Evolutionary conservation across 2,329 filamentous ascomycete species (phyloP), one percentile per base, ranked within the genome.

Genomic region (Fusarium neocosmosporiellum): DNA sequence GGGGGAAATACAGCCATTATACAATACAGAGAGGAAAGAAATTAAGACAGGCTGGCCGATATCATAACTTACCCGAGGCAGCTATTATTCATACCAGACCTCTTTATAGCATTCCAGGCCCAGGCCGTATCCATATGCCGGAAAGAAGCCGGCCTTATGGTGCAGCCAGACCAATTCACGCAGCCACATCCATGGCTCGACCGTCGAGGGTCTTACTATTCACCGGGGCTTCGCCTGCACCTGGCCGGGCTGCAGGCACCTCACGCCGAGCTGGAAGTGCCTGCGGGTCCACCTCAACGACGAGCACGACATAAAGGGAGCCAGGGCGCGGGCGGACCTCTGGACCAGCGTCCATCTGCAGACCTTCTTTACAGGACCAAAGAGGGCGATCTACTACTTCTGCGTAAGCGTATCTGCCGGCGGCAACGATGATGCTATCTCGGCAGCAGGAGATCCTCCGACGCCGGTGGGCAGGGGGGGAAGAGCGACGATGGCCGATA

Each of bases 321-420:
- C 58, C 7, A 61, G n/a, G 27, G 33, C 39, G n/a, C 16, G n/a
- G 39, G 41, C 20, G 18, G 41, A 61, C 41, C 58, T 61, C 58
- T 61, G 6, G 41, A 34, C 41, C 11, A 36, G 7, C 10, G 5
- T 61, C 10, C n/a, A 50, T 61, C 13, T 61, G 39, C 7, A 61
- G 41, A 61, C 58, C n/a, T 61, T 61, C 41, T 61, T 61, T 61
- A 61, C 20, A 14, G 16, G 41, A 24, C 58, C 7, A 34, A 61
- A 61, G 31, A 61, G 58, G 41, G 58, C 31, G 20, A 50, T 50
- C 22, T 36, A 31, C 11, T 61, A 61, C 31, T 61, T 61, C 18
- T 61, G 18, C 14, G 6, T 61, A 24, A 8, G 20, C 5, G 4
- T 39, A 16, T 39, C 5, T 2, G 18, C 5, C 16, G 16, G 13